phyloP scores from a whole-genome alignment of 1,284 basidiomycete genomes.

The Ceratorhiza oryzae-sativae region DNA sequence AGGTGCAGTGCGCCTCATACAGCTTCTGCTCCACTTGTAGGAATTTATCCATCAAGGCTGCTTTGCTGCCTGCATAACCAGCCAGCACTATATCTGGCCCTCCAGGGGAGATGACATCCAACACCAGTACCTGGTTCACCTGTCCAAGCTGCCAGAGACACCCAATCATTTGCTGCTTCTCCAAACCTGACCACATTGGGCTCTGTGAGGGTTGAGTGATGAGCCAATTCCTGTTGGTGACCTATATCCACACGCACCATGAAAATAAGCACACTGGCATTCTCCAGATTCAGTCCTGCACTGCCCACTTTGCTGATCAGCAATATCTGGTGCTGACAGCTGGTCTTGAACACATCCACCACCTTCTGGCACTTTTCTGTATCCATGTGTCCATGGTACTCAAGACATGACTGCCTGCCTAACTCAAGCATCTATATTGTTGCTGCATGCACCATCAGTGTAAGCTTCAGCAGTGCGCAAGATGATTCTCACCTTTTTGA shows the following conservation, averaged over 20 bases:
- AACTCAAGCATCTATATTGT: not conserved
- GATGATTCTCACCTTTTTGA: not conserved
- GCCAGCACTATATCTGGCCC: conserved; percentile 12
- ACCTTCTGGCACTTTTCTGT: not conserved
- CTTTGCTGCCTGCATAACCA: conserved; percentile 13
- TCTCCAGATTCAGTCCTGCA: conserved; percentile 12
- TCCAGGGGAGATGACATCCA: not conserved
- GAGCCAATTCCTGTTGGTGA: not conserved
- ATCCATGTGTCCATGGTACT: conserved; percentile 9
- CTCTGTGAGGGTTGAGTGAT: not conserved
- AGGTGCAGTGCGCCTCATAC: not conserved
- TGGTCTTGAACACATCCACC: not conserved
- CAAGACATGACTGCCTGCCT: not conserved
- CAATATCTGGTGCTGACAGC: conserved; percentile 5
- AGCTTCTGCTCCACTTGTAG: not conserved
- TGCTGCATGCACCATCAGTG: not conserved
- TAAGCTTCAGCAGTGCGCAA: not conserved
- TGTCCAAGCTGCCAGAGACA: conserved; percentile 8
- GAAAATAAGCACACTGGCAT: not conserved
- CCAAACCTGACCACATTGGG: conserved; percentile 17
- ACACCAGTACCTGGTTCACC: not conserved
- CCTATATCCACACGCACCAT: not conserved
- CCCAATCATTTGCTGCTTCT: conserved; percentile 11
- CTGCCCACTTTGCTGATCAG: conserved; percentile 30
- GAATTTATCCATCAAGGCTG: not conserved